These are phyloP conservation scores for Cylindrotheca fusiformis DNA, from an alignment of 108 stramenopile genomes.

Conservation along the genomic window DNA sequence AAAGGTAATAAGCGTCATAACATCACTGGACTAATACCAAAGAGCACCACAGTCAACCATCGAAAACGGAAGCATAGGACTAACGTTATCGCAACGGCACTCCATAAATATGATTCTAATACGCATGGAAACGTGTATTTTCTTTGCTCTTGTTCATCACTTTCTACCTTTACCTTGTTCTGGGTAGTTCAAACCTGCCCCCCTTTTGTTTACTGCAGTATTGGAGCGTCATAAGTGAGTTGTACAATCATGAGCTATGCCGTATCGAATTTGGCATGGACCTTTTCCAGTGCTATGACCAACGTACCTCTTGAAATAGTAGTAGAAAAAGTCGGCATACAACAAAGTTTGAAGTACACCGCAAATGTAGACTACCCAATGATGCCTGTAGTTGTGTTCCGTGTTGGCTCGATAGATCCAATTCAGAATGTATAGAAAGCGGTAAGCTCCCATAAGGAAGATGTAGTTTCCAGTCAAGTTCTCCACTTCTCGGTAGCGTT, in stretches of 20 bases:
- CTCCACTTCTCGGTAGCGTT: constrained; percentile 95
- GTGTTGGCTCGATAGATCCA: constrained; percentile 94
- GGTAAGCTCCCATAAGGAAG: constrained; percentile 96
- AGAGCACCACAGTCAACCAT: background rate
- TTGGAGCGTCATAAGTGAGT: background rate
- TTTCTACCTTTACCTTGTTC: constrained; percentile 28
- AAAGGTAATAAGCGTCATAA: too few relatives aligned
- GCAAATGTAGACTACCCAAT: constrained; percentile 91
- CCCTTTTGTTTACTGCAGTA: constrained; percentile 60
- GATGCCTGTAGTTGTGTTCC: constrained; percentile 91
- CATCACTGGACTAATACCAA: background rate
- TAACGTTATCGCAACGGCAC: background rate
- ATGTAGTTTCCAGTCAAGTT: constrained; percentile 98
- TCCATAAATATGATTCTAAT: too few relatives aligned
- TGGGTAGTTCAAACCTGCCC: constrained; percentile 81
- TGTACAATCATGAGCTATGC: too few relatives aligned
- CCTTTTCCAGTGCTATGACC: too few relatives aligned
- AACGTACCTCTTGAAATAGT: constrained; percentile 76
- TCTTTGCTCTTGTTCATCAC: background rate
- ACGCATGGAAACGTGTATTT: background rate
- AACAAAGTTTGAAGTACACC: constrained; percentile 96
- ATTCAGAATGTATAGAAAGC: constrained; percentile 98
- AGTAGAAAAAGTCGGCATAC: constrained; percentile 99
- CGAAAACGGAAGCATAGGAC: background rate
- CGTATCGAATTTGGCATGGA: too few relatives aligned